A percentile compares a stretch with the other conserved stretches of the same genome.
Evolutionary conservation across 139 green algal species (phyloP).

Genomic region (Chlorella vulgaris): DNA sequence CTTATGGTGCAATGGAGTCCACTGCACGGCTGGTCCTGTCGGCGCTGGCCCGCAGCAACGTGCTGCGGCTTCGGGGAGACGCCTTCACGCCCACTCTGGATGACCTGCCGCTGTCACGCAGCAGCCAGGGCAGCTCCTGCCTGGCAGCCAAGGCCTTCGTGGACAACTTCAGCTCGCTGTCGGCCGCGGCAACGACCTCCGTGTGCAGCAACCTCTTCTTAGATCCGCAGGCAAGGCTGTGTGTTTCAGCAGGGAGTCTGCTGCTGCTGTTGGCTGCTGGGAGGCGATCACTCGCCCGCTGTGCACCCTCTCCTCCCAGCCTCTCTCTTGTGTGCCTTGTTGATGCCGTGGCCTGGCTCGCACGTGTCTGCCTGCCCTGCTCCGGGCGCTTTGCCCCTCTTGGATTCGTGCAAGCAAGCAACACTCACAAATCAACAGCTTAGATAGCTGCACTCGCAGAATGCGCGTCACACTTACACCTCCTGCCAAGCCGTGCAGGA

Average conservation of each 20-base stretch:
- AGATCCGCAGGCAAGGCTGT: conserved; percentile 7
- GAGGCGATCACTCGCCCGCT: too few relatives aligned
- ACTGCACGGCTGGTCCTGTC: background rate
- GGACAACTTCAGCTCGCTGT: conserved; percentile 11
- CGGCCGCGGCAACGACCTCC: background rate
- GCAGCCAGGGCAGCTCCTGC: conserved; percentile 3
- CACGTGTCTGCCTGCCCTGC: too few relatives aligned
- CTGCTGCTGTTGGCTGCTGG: too few relatives aligned
- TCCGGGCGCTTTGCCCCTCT: too few relatives aligned
- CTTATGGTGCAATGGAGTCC: background rate
- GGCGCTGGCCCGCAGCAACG: conserved; percentile 3
- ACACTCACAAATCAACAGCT: too few relatives aligned
- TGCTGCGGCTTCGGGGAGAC: conserved; percentile 26
- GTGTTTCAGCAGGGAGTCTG: too few relatives aligned
- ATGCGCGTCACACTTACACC: too few relatives aligned
- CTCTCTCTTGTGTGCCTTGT: too few relatives aligned
- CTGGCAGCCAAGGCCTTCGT: background rate
- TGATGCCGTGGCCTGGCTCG: too few relatives aligned
- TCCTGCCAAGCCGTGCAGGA: conserved; percentile 15
- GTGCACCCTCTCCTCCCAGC: too few relatives aligned
- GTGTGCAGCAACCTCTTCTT: conserved; percentile 7
- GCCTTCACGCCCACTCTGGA: conserved; percentile 3
- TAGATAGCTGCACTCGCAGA: too few relatives aligned
- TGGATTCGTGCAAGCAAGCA: too few relatives aligned
- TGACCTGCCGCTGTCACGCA: conserved; percentile 19